These are phyloP conservation scores for Globisporangium alternatum DNA, from an alignment of 352 stramenopile species.

Conservation along the genomic window DNA sequence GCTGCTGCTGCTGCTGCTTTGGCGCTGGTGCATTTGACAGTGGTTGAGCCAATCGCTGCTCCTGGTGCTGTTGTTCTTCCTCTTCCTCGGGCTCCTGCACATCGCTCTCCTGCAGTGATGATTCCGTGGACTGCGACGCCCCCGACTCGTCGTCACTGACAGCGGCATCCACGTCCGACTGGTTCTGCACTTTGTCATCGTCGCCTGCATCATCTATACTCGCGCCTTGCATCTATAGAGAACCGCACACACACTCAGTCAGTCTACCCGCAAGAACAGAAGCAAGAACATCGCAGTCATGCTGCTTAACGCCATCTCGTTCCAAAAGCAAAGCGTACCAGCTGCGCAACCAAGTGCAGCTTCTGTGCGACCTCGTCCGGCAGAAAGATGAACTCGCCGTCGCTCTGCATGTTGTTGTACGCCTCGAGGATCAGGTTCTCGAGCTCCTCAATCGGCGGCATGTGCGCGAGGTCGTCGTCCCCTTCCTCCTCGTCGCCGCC, in stretches of 20 bases:
- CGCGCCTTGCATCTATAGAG: not conserved
- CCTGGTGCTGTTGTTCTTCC: conserved; percentile 12
- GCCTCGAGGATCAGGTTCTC: conserved; percentile 77
- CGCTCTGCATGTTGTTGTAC: conserved; percentile 83
- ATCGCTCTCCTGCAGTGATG: conserved; percentile 30
- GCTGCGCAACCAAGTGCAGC: conserved; percentile 49
- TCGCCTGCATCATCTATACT: not conserved
- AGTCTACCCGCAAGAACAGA: not conserved
- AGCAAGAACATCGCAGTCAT: not conserved
- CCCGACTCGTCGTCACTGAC: conserved; percentile 13
- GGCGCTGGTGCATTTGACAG: conserved; percentile 16
- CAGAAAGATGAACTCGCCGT: conserved; percentile 78
- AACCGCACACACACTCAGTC: not conserved
- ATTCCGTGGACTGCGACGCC: conserved; percentile 12
- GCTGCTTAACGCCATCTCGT: not conserved
- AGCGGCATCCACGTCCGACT: not conserved
- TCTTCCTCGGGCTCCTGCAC: conserved; percentile 25
- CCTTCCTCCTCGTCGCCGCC: conserved; percentile 17
- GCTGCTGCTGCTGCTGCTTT: conserved; percentile 11
- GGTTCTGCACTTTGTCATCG: not conserved
- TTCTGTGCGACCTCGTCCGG: conserved; percentile 63
- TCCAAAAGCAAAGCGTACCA: conserved; percentile 32
- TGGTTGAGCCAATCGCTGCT: conserved; percentile 15
- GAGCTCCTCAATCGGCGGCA: conserved; percentile 42
- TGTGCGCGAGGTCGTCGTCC: conserved; percentile 21